Evolutionary conservation across 2,329 filamentous ascomycete genomes (phyloP), one percentile per base, ranked within the genome.

Genomic region (Exophiala viscosa): DNA sequence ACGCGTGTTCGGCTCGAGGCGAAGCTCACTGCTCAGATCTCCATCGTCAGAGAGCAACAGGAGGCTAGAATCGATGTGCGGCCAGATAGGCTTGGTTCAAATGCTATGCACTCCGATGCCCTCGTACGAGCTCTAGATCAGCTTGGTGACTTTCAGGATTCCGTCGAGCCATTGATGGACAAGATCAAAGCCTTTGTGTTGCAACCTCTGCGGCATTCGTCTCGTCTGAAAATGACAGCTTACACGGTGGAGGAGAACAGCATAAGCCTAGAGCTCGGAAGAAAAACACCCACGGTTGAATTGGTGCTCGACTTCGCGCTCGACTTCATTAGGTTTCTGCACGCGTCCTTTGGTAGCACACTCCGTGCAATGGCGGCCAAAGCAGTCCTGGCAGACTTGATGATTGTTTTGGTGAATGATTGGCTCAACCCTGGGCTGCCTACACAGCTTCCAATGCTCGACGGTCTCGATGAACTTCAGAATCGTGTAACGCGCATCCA

Each of bases 381-480:
- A 10, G 79, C 82, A 7, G 81, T 96, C 66, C 81, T 96, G 67
- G 84, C 84, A 0, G 76, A 80, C 35, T 70, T 96, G 8, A 78
- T 85, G 7, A 77, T 82, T 5, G 81, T 82, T 17, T 76, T 96
- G 9, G 85, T 90, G 36, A 79, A 79, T 3, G 76, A 79, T 3
- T 95, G 90, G 86, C 78, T 99, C 6, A 82, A 88, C 31, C 78
- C 83, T 11, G 82, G 84, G 1, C 85, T 99, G 0, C 92, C 93
- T 1, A 76, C 85, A 1, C 85, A 87, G 0, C 74, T 96, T 9
- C 76, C 80, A 9, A 84, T 86, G 9, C 84, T 96, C 68, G 75
- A 76, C 7, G 75, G 73, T 1, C 96, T 96, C 63, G 84, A 95
- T 62, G 73, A 75, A 1, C 80, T 84, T 5, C 78, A 95, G n/a